A percentile compares a stretch with the other conserved stretches of the same genome.
Conservation (phyloP, 495 filamentous ascomycete genomes). For the Extremus antarcticus region DNA sequence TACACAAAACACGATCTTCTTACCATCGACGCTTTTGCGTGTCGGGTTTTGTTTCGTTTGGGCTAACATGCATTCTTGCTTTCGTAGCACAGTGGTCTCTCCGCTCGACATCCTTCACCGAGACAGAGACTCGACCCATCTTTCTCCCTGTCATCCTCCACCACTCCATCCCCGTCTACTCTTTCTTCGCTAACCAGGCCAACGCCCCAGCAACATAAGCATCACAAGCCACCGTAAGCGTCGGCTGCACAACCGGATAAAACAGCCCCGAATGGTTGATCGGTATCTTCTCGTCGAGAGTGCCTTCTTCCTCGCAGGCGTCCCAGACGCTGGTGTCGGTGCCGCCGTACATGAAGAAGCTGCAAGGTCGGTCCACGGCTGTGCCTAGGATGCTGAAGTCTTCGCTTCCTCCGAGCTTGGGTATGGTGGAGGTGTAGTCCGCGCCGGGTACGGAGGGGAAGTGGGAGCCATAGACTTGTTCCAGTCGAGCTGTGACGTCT, state of each 20-base stretch:
- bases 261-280: conserved; percentile 51
- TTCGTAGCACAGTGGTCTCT: too few species aligned
- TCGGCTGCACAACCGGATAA: conserved; percentile 50
- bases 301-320: conserved; percentile 36
- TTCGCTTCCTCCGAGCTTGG: conserved; percentile 35
- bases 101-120: too few species aligned
- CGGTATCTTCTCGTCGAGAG: conserved; percentile 29
- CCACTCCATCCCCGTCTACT: neutral
- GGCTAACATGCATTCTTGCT: too few species aligned
- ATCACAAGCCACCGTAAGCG: conserved; percentile 45
- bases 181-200: conserved; percentile 31
- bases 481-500: conserved; percentile 30
- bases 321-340: conserved; percentile 38
- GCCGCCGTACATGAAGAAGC: conserved; percentile 49
- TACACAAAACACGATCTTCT: too few species aligned
- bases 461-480: conserved; percentile 33
- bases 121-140: too few species aligned
- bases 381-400: conserved; percentile 48
- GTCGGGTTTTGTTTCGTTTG: too few species aligned
- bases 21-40: too few species aligned
- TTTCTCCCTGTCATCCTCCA: too few species aligned
- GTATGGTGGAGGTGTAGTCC: conserved; percentile 16
- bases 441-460: conserved; percentile 30
- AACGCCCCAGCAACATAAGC: conserved; percentile 45
- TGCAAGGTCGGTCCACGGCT: conserved; percentile 39